A percentile compares a stretch with the other conserved stretches of the same genome.
phyloP scores from a whole-genome alignment of 352 stramenopile species.

The Phytopythium kandeliae region DNA sequence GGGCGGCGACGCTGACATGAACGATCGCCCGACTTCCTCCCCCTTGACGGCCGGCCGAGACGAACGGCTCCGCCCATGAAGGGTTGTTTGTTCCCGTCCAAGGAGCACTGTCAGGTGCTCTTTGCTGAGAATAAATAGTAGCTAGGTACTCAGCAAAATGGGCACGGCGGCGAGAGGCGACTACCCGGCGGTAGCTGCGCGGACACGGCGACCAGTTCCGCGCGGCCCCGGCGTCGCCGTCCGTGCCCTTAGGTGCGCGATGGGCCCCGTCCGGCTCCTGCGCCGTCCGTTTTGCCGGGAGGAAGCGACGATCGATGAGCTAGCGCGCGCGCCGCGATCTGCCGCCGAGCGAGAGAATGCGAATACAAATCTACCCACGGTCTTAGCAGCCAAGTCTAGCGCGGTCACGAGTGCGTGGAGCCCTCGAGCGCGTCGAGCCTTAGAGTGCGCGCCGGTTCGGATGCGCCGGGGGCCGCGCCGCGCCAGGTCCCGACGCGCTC shows the following conservation, averaged over 20 bases:
- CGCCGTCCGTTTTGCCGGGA: slow-evolving; percentile 8
- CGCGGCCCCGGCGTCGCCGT: slow-evolving; percentile 34
- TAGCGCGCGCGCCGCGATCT: slow-evolving; percentile 1
- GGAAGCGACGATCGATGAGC: background rate
- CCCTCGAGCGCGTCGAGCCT: no score
- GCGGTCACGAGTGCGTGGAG: no score
- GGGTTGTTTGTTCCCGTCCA: slow-evolving; percentile 80
- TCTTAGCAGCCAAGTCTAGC: background rate
- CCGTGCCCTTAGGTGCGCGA: slow-evolving; percentile 69
- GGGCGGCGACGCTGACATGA: slow-evolving; percentile 1
- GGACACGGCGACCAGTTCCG: slow-evolving; percentile 12
- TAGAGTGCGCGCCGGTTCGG: slow-evolving; percentile 59
- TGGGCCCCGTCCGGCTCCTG: slow-evolving; percentile 26
- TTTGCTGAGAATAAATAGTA: slow-evolving; percentile 76
- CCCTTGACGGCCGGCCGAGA: slow-evolving; percentile 1
- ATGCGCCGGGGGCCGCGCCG: slow-evolving; percentile 47
- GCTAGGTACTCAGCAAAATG: slow-evolving; percentile 68
- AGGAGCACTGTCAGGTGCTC: slow-evolving; percentile 81
- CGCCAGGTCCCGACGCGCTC: slow-evolving; percentile 11
- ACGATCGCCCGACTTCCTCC: slow-evolving; percentile 1
- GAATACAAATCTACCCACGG: slow-evolving; percentile 1
- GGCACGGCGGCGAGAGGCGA: slow-evolving; percentile 36
- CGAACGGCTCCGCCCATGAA: slow-evolving; percentile 29
- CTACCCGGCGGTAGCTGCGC: slow-evolving; percentile 43
- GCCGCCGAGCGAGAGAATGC: slow-evolving; percentile 1